phyloP scores from a whole-genome alignment of 768 basidiomycete genomes.

The Xanthoconium stramineum region DNA sequence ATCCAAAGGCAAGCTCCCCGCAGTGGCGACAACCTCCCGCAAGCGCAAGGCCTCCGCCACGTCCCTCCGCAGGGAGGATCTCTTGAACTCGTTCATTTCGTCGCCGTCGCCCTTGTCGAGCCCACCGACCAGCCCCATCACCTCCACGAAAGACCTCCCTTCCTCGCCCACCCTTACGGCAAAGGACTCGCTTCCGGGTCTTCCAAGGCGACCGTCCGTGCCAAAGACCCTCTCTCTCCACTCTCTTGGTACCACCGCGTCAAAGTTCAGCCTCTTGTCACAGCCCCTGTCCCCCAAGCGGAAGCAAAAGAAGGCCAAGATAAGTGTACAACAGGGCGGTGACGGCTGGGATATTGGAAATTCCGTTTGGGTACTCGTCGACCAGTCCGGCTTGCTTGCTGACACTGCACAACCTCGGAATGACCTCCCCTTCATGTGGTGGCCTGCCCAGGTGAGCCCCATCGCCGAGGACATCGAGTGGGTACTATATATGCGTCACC shows the following conservation, averaged over 20 bases:
- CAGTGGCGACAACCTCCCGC: conserved; percentile 19
- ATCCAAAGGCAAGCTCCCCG: conserved; percentile 4
- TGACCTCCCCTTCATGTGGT: conserved; percentile 48
- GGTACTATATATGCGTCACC: conserved; percentile 6
- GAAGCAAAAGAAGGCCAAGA: conserved; percentile 18
- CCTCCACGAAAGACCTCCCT: conserved; percentile 15
- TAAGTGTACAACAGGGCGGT: not conserved
- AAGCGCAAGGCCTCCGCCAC: conserved; percentile 27
- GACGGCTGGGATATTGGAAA: conserved; percentile 31
- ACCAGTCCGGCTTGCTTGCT: conserved; percentile 36
- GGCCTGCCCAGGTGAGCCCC: conserved; percentile 62
- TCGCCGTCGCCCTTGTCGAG: conserved; percentile 30
- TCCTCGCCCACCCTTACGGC: conserved; percentile 9
- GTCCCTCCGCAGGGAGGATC: conserved; percentile 8
- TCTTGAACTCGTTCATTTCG: conserved; percentile 5
- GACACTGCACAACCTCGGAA: conserved; percentile 27
- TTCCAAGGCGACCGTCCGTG: conserved; percentile 3
- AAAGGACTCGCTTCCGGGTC: not conserved
- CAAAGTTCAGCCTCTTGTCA: conserved; percentile 13
- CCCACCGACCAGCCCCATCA: conserved; percentile 15
- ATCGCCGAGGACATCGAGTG: not conserved
- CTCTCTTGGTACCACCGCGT: conserved; percentile 1
- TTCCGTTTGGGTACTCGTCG: conserved; percentile 54
- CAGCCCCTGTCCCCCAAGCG: conserved; percentile 21
- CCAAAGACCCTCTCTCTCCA: conserved; percentile 16